Evolutionary conservation across 2,329 filamentous ascomycete genomes (phyloP), one percentile per base, ranked within the genome.

Genomic region (Aspergillus latus): DNA sequence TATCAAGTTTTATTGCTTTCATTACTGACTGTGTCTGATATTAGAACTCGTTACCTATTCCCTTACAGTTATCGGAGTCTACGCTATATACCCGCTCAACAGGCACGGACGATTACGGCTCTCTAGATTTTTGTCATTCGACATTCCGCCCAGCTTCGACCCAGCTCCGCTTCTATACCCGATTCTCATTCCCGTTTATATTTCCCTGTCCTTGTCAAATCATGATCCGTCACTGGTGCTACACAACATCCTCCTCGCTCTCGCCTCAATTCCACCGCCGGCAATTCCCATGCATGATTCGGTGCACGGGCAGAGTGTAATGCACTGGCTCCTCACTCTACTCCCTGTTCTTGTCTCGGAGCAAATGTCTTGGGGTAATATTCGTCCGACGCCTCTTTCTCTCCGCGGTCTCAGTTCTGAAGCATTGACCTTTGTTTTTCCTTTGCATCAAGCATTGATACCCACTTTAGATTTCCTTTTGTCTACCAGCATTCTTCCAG

Each of bases 121-220:
- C 36, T 71, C 69, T 34, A 64, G 72, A 49, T 64, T 74, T 49
- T 74, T 69, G 61, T 77, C 79, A 48, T 83, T 86, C 65, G 80
- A 81, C 40, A 78, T 96, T 37, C 91, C 92, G 0, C 77, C 85
- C 3, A 81, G 84, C n/a, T 96, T 97, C 73, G 93, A 97, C 68
- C 92, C 92, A 2, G 93, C 93, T 5, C 90, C 92, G 9, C 80
- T 96, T n/a, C 74, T 97, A 56, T 97, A 97, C 69, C 93, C 93
- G 15, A 82, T 88, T 5, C 74, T 87, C 2, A 80, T 96, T 30
- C 90, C 92, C 0, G 75, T 92, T 13, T 80, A 92, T 45, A 88
- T 94, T 29, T 86, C 92, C 1, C 77, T 94, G 4, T 86, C 92
- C 8, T 80, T 96, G 42, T 84, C 86, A 6, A 79, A 81, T 49